Percentiles rank a stretch among this genome's conserved stretches.
Evolutionary conservation across 2,329 filamentous ascomycete species (phyloP).

Genomic region (Fusarium multiceps): DNA sequence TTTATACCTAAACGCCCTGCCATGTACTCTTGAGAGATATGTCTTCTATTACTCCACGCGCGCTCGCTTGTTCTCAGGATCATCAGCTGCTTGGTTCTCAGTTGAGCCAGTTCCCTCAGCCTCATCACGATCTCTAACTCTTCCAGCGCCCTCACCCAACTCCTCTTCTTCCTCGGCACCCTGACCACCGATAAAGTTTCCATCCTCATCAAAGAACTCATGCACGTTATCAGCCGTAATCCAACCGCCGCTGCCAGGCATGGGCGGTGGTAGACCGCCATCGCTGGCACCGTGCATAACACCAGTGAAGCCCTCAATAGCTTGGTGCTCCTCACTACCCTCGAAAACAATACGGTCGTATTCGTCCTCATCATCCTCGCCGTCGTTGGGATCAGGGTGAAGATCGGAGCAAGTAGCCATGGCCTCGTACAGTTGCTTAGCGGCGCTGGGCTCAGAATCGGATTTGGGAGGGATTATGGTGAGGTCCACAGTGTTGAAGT

Average conservation of each 20-base stretch:
- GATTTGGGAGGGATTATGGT: conserved; percentile 67
- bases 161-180: conserved; percentile 57
- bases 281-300: conserved; percentile 61
- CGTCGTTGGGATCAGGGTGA: conserved; percentile 75
- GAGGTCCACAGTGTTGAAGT: conserved; percentile 74
- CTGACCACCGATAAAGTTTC: conserved; percentile 73
- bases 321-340: conserved; percentile 60
- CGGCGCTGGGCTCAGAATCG: conserved; percentile 38
- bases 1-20: conserved; percentile 40
- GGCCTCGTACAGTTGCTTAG: conserved; percentile 70
- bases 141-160: conserved; percentile 73
- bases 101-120: conserved; percentile 60
- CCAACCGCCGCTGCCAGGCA: conserved; percentile 82
- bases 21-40: conserved; percentile 7
- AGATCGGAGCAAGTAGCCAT: conserved; percentile 80
- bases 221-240: conserved; percentile 93
- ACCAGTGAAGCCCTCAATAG: conserved; percentile 67
- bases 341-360: conserved; percentile 69
- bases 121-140: conserved; percentile 65
- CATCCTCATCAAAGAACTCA: conserved; percentile 83
- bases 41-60: conserved; percentile 55
- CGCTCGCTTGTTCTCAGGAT: conserved; percentile 60
- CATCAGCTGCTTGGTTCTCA: conserved; percentile 53
- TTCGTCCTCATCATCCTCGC: conserved; percentile 67
- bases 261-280: conserved; percentile 70